Percentiles rank a stretch among this genome's conserved stretches.
Evolutionary conservation across 306 rosid genomes (phyloP).

Genomic region (Citrullus amarus): DNA sequence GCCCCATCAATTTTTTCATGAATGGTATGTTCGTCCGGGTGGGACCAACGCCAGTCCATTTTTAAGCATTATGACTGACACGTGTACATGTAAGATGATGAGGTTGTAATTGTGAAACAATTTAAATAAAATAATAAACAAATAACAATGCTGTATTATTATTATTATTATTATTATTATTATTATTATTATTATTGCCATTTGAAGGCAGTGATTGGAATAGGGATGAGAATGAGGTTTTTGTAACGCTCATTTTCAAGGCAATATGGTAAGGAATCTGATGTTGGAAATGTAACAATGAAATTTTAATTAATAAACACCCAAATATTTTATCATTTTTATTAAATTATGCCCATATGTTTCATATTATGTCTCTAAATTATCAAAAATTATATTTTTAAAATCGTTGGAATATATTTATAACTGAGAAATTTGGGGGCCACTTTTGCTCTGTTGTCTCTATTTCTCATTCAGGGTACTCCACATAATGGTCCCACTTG

Average conservation of each 20-base stretch:
- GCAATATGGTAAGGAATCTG: not conserved
- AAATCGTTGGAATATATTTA: too few species aligned
- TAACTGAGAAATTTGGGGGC: too few species aligned
- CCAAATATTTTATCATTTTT: too few species aligned
- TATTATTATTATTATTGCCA: not conserved
- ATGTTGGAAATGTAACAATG: not conserved
- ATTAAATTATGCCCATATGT: too few species aligned
- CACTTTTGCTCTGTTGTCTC: too few species aligned
- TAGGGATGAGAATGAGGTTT: not conserved
- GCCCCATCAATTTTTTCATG: not conserved
- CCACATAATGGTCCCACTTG: too few species aligned
- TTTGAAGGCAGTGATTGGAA: not conserved
- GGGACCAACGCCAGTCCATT: not conserved
- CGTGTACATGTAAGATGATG: not conserved
- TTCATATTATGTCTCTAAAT: too few species aligned
- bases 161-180: too few species aligned
- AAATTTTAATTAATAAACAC: not conserved
- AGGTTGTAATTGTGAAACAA: not conserved
- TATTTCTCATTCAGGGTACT: too few species aligned
- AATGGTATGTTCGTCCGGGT: not conserved
- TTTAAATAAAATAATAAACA: not conserved
- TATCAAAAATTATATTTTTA: too few species aligned
- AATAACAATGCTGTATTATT: not conserved
- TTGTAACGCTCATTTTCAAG: not conserved
- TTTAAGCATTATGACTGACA: not conserved